phyloP scores from a whole-genome alignment of 2,329 filamentous ascomycete genomes.

The Fusarium pininemorale region DNA sequence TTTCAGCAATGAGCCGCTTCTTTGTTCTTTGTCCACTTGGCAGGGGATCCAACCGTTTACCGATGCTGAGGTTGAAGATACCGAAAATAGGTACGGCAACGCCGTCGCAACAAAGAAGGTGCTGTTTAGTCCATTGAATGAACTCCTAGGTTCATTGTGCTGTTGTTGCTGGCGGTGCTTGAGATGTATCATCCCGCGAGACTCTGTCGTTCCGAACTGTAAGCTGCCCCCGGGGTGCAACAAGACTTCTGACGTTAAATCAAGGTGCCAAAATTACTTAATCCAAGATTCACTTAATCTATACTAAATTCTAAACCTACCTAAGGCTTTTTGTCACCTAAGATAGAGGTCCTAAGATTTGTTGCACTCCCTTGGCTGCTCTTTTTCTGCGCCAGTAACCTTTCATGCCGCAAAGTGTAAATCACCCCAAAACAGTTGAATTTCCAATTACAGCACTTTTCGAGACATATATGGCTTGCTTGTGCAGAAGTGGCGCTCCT shows the following conservation, averaged over 20 bases:
- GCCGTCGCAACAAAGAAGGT: not conserved
- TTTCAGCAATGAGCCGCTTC: not conserved
- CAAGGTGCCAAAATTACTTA: no score
- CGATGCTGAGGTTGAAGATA: not conserved
- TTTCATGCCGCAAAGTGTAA: not conserved
- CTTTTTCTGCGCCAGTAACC: not conserved
- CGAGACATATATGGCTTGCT: not conserved
- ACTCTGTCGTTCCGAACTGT: not conserved
- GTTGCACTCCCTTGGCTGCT: not conserved
- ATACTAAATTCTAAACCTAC: no score
- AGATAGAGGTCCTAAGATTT: no score
- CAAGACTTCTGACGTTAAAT: no score
- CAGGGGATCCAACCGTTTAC: not conserved
- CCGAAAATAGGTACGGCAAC: not conserved
- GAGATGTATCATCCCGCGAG: not conserved
- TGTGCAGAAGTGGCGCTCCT: not conserved
- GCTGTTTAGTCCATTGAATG: accelerated
- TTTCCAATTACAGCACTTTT: not conserved
- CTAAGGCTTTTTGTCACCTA: no score
- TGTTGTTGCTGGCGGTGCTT: not conserved
- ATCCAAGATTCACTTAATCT: no score
- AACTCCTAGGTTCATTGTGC: not conserved
- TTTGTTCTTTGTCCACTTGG: slow-evolving; percentile 30
- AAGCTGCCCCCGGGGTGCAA: not conserved
- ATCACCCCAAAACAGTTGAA: accelerated